These are phyloP conservation scores for Fraxinus albicans DNA, from an alignment of 305 asterid genomes.

Conservation along the genomic window DNA sequence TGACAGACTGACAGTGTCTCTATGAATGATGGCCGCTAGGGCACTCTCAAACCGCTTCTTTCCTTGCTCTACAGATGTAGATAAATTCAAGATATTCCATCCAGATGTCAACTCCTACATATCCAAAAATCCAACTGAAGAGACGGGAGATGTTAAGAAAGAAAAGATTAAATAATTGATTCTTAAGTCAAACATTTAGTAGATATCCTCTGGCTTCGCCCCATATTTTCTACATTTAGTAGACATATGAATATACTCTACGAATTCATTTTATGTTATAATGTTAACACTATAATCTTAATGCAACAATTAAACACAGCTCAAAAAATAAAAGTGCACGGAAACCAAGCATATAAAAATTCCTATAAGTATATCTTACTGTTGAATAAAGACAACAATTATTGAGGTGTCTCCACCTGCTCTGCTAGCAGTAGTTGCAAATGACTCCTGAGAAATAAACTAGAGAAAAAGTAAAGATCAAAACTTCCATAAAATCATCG, in stretches of 20 bases:
- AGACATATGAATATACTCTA: no score
- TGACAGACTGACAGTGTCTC: no score
- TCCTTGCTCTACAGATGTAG: constrained; percentile 36
- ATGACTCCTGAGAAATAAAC: no score
- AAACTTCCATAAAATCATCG: no score
- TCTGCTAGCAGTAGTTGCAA: constrained; percentile 26
- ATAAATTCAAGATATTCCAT: constrained; percentile 25
- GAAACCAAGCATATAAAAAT: neutral
- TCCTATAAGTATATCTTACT: constrained; percentile 33
- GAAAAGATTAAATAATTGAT: neutral
- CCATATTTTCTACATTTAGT: neutral
- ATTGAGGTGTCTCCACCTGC: constrained; percentile 50
- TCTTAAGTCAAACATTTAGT: neutral
- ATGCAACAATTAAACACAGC: no score
- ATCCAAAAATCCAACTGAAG: constrained; percentile 28
- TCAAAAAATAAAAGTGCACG: neutral
- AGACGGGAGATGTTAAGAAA: constrained; percentile 6
- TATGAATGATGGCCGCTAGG: constrained; percentile 42
- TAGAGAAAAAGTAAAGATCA: no score
- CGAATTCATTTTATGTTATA: no score
- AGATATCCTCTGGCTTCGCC: neutral
- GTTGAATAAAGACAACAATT: constrained; percentile 2
- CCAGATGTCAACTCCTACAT: constrained; percentile 51
- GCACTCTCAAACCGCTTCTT: constrained; percentile 48
- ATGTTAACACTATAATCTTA: no score